Conservation (phyloP, 805 yeast species). For the Candida namnaoensis region DNA sequence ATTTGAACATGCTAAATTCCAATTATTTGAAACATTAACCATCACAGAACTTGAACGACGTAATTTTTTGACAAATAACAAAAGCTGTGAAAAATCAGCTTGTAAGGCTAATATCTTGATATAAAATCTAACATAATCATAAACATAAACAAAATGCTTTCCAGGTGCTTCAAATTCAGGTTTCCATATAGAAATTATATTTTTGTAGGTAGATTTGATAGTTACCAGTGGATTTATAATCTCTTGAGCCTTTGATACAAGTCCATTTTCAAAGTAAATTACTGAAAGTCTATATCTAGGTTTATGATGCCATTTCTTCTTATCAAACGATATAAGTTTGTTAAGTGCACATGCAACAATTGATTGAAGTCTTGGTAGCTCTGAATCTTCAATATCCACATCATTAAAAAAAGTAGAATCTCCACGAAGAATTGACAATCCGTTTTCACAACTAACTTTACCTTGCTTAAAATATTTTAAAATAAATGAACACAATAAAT, state of each 20-base stretch:
- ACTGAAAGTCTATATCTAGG: constrained; percentile 68
- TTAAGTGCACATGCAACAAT: constrained; percentile 40
- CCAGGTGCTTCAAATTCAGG: constrained; percentile 92
- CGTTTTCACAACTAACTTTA: constrained; percentile 26
- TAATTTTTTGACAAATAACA: constrained; percentile 60
- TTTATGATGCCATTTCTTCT: constrained; percentile 87
- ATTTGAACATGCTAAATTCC: constrained; percentile 53
- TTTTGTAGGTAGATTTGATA: constrained; percentile 58
- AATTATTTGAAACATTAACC: constrained; percentile 51
- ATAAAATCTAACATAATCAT: constrained; percentile 58
- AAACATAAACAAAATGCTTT: constrained; percentile 75
- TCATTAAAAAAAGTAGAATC: constrained; percentile 23
- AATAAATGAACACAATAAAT: constrained; percentile 45
- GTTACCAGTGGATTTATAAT: constrained; percentile 60
- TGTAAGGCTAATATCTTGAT: constrained; percentile 44
- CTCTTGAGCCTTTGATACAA: constrained; percentile 44
- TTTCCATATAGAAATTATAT: constrained; percentile 83
- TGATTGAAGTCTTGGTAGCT: constrained; percentile 11
- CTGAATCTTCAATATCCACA: constrained; percentile 10
- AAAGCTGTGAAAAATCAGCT: constrained; percentile 50
- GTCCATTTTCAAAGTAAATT: constrained; percentile 43
- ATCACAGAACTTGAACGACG: constrained; percentile 73
- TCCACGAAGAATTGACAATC: constrained; percentile 26
- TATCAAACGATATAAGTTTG: constrained; percentile 49
- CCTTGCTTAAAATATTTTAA: constrained; percentile 44